Evolutionary conservation across 78 protist species (phyloP).

Genomic region (Protostelium mycophagum): DNA sequence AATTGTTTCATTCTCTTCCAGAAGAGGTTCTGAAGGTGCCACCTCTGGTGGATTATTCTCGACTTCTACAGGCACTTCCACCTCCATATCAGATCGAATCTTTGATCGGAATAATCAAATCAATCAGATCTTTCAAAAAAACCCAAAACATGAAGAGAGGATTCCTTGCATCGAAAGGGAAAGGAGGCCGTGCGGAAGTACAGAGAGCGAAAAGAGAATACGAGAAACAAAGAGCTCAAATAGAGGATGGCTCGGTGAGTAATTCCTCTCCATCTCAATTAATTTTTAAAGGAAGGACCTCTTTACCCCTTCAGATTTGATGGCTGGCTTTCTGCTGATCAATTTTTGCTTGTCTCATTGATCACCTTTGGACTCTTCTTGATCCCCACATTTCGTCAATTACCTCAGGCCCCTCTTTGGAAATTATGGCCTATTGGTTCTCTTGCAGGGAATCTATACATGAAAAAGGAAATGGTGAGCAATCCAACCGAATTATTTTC

Average conservation of each 20-base stretch:
- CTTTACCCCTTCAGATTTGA: background rate
- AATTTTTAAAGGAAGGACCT: background rate
- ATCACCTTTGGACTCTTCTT: background rate
- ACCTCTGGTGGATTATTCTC: too few relatives aligned
- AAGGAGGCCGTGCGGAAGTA: background rate
- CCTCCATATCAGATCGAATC: too few relatives aligned
- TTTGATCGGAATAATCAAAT: too few relatives aligned
- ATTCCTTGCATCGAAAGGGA: background rate
- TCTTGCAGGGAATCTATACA: background rate
- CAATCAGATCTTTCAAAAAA: too few relatives aligned
- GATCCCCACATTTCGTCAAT: background rate
- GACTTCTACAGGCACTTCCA: too few relatives aligned
- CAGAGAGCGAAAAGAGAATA: background rate
- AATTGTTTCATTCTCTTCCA: too few relatives aligned
- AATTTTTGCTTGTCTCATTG: background rate
- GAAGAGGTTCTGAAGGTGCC: too few relatives aligned
- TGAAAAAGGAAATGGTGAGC: background rate
- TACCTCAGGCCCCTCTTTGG: background rate
- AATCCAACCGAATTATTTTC: background rate
- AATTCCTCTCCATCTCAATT: too few relatives aligned
- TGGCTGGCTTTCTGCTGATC: background rate
- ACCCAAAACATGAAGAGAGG: constrained; percentile 1
- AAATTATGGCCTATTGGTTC: background rate
- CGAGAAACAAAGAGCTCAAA: background rate
- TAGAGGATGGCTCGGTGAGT: background rate